Base-by-base conservation (phyloP, 352 stramenopile genomes). In the Globisporangium canariense region DNA sequence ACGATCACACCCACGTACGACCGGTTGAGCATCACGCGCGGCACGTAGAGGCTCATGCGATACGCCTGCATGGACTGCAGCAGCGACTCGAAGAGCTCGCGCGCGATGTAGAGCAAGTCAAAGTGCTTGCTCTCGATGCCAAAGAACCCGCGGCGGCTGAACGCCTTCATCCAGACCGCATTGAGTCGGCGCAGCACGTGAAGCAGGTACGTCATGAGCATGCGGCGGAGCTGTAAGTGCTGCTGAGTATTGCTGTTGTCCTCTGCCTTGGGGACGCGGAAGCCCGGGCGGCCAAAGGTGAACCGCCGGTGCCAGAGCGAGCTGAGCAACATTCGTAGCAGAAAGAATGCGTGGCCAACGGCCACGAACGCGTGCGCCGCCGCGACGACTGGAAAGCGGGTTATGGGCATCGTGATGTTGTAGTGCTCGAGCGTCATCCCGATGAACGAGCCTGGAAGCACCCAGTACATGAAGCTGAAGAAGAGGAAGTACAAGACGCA, bases 31-130 rank as follows among this genome's bases (percentile, higher is more conserved):
- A 32, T 5, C 30, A 49, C 22, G 13, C 68, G 55, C 6, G 64
- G 59, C 7, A 71, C 53, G 28, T 56, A 60, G 0, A 43, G 30
- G 30, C 60, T 64, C 65, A 75, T 71, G n/a, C 41, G 45, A 34
- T 74, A 71, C 22, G 71, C 71, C 49, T 78, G 68, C n/a, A 66
- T 45, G 5, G 71, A 66, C 47, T 78, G 71, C 4, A 78, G 45
- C 10, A 14, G 56, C 6, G 58, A 67, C 57, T 75, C 67, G 7
- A 78, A 36, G 20, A 71, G 14, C 52, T 78, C 71, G 4, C 65
- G 68, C 3, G 58, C 18, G 11, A 73, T 43, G 25, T 67, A 70
- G 9, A 75, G 30, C 9, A 62, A 14, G 3, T 72, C 61, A 43
- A 75, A 75, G 38, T 75, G 46, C 38, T 47, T 25, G 52, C 61